These are phyloP conservation scores for Termitomyces sp. DNA, from an alignment of 1,284 basidiomycete genomes.

Conservation along the genomic window DNA sequence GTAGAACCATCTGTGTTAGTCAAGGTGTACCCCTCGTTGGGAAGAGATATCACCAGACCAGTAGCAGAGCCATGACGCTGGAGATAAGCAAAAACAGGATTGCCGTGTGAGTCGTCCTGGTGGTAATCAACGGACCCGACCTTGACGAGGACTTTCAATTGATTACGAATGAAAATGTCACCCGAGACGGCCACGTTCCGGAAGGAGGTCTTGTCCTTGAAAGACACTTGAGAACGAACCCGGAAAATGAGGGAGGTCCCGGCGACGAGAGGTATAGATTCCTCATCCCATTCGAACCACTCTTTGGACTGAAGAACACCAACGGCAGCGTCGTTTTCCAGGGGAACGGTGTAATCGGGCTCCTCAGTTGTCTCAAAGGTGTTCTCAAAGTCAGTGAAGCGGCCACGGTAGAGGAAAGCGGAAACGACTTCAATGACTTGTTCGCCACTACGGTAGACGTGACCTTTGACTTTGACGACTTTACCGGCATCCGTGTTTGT, in stretches of 20 bases:
- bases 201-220: conserved; percentile 88
- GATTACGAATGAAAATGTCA: conserved; percentile 80
- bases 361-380: conserved; percentile 93
- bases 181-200: conserved; percentile 81
- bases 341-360: conserved; percentile 78
- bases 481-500: conserved; percentile 92
- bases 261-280: conserved; percentile 70
- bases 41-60: conserved; percentile 73
- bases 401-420: conserved; percentile 94
- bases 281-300: conserved; percentile 96
- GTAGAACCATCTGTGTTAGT: conserved; percentile 53
- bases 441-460: conserved; percentile 70
- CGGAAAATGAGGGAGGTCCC: conserved; percentile 90
- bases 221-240: conserved; percentile 78
- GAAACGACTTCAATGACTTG: conserved; percentile 92
- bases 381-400: conserved; percentile 89
- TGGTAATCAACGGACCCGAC: conserved; percentile 87
- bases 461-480: conserved; percentile 87
- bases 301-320: conserved; percentile 94
- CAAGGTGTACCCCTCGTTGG: conserved; percentile 84
- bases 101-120: conserved; percentile 84
- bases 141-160: conserved; percentile 81
- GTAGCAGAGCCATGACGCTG: conserved; percentile 84
- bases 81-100: conserved; percentile 91
- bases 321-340: conserved; percentile 77